Base-by-base conservation (phyloP, 2,329 filamentous ascomycete species). In the Akanthomyces uredinophilus region DNA sequence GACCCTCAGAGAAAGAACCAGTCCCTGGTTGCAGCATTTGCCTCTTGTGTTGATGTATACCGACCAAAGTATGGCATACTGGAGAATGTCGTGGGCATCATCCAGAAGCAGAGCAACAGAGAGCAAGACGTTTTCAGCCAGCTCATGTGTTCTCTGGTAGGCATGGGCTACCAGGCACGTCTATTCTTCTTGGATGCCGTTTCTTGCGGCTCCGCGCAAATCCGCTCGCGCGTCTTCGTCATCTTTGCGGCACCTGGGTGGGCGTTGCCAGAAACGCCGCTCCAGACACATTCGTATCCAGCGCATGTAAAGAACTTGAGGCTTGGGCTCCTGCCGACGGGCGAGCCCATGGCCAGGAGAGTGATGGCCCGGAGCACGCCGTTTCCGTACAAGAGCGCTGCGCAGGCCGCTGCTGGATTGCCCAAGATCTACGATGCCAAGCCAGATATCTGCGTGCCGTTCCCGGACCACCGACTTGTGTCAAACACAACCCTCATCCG, bases 21-120 rank as follows among this genome's bases (percentile, higher is more conserved):
- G 39, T 93, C 90, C 0, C 83, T 95, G 35, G 83, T 95, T 0
- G 90, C 89, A 0, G 89, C 89, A 0, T 91, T 94, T 43, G 87
- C 87, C 0, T 86, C 90, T 0, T 91, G 83, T 63, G 78, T 94
- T 1, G 91, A 96, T 65, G 75, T 91, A 0, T 92, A 91, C 66
- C 82, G 87, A 0, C 91, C 91, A 0, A 79, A 83, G n/a, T 94
- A 90, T 69, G 89, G 87, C 0, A 66, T 94, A 0, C 79, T 96
- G 0, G 91, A 96, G 71, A 96, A 96, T 66, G 91, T 96, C 0
- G 74, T 83, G 0, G 79, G 76, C 0, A 91, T 94, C 75, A 81
- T 89, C 0, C 80, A 75, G 52, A 75, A 76, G 20, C 77, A 72
- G 20, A 68, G 70, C 7, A 74, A 73, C 37, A 74, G 80, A 18